A percentile compares a stretch with the other conserved stretches of the same genome.
These are phyloP conservation scores for Deinandra increscens DNA, from an alignment of 129 eudicot species.

Conservation along the genomic window DNA sequence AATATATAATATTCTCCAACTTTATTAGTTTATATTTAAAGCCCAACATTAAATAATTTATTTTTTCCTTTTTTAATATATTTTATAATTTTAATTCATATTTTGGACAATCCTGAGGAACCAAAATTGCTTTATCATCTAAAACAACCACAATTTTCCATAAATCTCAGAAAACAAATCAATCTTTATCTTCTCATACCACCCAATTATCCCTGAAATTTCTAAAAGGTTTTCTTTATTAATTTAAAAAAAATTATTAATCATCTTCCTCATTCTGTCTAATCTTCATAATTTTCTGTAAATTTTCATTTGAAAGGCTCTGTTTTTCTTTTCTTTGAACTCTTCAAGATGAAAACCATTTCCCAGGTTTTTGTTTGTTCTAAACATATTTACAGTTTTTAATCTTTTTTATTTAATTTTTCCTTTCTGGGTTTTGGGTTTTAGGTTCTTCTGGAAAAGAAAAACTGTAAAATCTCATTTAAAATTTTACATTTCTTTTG, in stretches of 20 bases:
- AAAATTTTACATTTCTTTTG: neutral
- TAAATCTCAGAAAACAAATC: slow-evolving; percentile 34
- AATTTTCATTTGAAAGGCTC: slow-evolving; percentile 21
- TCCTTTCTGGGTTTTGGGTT: slow-evolving; percentile 9
- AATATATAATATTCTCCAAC: slow-evolving; percentile 33
- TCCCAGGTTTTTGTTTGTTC: slow-evolving; percentile 16
- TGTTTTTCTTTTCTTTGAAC: slow-evolving; percentile 25
- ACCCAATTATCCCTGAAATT: slow-evolving; percentile 32
- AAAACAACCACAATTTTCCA: slow-evolving; percentile 45
- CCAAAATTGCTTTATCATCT: slow-evolving; percentile 47
- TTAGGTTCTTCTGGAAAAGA: slow-evolving; percentile 23
- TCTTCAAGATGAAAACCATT: neutral
- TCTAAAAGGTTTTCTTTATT: slow-evolving; percentile 7
- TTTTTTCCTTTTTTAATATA: slow-evolving; percentile 31
- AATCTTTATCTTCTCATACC: slow-evolving; percentile 45
- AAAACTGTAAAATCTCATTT: neutral
- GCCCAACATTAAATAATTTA: slow-evolving; percentile 51
- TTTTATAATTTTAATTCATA: slow-evolving; percentile 31
- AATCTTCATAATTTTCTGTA: slow-evolving; percentile 18
- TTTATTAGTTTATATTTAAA: slow-evolving; percentile 59
- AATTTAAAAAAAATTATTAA: slow-evolving; percentile 11
- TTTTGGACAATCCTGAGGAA: slow-evolving; percentile 57
- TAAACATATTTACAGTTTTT: slow-evolving; percentile 19
- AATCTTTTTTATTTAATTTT: slow-evolving; percentile 4
- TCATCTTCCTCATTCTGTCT: slow-evolving; percentile 28